phyloP scores from a whole-genome alignment of 805 yeast species.

The Kregervanrija delftensis region DNA sequence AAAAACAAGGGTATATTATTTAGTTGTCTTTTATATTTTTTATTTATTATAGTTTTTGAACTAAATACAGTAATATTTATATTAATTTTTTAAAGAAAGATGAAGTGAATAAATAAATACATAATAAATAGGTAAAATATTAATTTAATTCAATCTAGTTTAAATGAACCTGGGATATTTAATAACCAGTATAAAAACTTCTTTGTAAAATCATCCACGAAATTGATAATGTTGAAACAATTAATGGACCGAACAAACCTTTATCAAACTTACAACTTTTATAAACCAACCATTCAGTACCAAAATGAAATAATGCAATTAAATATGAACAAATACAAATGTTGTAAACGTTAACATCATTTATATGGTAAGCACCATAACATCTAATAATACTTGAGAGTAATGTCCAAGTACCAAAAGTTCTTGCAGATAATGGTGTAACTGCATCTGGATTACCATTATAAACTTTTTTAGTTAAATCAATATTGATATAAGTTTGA shows the following conservation, averaged over 20 bases:
- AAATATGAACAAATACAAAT: conserved; percentile 73
- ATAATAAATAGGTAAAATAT: background rate
- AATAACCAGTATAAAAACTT: conserved; percentile 41
- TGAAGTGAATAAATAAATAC: background rate
- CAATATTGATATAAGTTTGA: conserved; percentile 71
- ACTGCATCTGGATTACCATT: conserved; percentile 55
- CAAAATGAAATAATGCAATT: conserved; percentile 81
- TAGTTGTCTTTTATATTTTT: too few species aligned
- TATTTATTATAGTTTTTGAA: too few species aligned
- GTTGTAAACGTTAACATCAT: conserved; percentile 65
- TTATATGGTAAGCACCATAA: conserved; percentile 77
- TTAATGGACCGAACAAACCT: conserved; percentile 83
- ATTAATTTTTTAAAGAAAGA: too few species aligned
- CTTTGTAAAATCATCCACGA: conserved; percentile 76
- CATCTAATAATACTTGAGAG: conserved; percentile 77
- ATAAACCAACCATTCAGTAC: conserved; percentile 73
- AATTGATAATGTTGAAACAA: conserved; percentile 69
- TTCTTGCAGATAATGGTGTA: conserved; percentile 71
- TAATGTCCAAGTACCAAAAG: conserved; percentile 97
- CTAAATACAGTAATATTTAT: too few species aligned
- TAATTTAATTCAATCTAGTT: background rate
- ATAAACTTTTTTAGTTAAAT: conserved; percentile 76
- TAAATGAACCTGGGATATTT: background rate
- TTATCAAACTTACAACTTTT: conserved; percentile 78
- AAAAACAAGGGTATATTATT: too few species aligned